Evolutionary conservation across 352 stramenopile species (phyloP).

Genomic region (Phytophthora meadii): DNA sequence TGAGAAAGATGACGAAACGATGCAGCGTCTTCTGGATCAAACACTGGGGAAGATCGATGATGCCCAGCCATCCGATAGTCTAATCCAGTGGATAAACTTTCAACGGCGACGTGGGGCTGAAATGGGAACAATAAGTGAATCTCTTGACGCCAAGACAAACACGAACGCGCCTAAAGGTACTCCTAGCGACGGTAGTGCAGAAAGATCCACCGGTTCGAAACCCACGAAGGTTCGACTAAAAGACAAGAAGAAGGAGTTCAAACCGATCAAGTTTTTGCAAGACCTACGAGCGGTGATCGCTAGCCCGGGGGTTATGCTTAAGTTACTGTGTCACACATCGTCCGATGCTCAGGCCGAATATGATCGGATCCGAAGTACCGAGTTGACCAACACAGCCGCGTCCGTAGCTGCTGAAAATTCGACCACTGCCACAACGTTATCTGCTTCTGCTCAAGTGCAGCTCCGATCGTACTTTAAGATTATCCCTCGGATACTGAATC

Average conservation of each 20-base stretch:
- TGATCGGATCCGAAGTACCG: constrained; percentile 51
- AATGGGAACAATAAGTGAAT: constrained; percentile 27
- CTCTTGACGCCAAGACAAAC: constrained; percentile 1
- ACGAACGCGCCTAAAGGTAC: constrained; percentile 10
- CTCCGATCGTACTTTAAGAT: constrained; percentile 82
- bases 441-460: constrained; percentile 60
- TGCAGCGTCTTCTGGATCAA: constrained; percentile 40
- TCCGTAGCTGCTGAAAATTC: constrained; percentile 52
- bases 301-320: constrained; percentile 72
- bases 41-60: constrained; percentile 44
- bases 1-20: constrained; percentile 45
- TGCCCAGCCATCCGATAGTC: constrained; percentile 59
- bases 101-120: constrained; percentile 56
- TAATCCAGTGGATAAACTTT: constrained; percentile 79
- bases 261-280: constrained; percentile 70
- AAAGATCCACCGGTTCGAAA: constrained; percentile 1
- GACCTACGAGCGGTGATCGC: constrained; percentile 61
- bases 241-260: constrained; percentile 74
- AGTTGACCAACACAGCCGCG: constrained; percentile 33
- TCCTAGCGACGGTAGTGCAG: constrained; percentile 8
- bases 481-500: constrained; percentile 48
- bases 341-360: constrained; percentile 60
- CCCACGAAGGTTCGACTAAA: constrained; percentile 43
- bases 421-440: constrained; percentile 61
- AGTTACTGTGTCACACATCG: constrained; percentile 73